Percentiles rank a stretch among this genome's conserved stretches.
These are phyloP conservation scores for Datisca glomerata DNA, from an alignment of 306 rosid genomes.

Conservation along the genomic window DNA sequence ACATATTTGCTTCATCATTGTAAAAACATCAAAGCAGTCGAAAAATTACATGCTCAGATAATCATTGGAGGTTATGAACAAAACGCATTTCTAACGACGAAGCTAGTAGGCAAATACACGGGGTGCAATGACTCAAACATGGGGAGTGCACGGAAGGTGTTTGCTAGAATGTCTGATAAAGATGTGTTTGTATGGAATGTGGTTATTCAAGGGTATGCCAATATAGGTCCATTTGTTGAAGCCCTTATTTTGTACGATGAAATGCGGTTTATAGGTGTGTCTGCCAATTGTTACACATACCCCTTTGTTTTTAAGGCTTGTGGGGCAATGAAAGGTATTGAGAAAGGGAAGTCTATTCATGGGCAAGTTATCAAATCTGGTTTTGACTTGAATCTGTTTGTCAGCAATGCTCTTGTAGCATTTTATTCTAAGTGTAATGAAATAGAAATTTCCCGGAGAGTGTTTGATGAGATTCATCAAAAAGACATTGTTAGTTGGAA, in stretches of 20 bases:
- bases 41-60: constrained; percentile 51
- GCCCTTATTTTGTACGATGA: constrained; percentile 34
- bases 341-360: constrained; percentile 41
- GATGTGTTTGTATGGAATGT: constrained; percentile 71
- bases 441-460: constrained; percentile 29
- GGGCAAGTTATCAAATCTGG: constrained; percentile 58
- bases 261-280: constrained; percentile 31
- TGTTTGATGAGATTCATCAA: constrained; percentile 39
- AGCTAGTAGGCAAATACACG: constrained; percentile 41
- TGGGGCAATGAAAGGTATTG: constrained; percentile 32
- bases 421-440: constrained; percentile 48
- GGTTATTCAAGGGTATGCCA: constrained; percentile 59
- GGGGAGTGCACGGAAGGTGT: constrained; percentile 49
- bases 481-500: constrained; percentile 66
- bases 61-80: constrained; percentile 33
- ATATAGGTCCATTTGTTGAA: constrained; percentile 43
- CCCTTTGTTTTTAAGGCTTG: constrained; percentile 75
- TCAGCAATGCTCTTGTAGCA: constrained; percentile 46
- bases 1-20: constrained; percentile 28
- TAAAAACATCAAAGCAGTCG: constrained; percentile 19
- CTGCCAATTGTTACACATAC: constrained; percentile 43
- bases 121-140: constrained; percentile 14
- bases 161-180: constrained; percentile 47
- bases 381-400: constrained; percentile 47
- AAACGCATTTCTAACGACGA: constrained; percentile 42